A percentile compares a stretch with the other conserved stretches of the same genome.
Conservation (phyloP, 2,329 filamentous ascomycete species). For the Colletotrichum spinosum region DNA sequence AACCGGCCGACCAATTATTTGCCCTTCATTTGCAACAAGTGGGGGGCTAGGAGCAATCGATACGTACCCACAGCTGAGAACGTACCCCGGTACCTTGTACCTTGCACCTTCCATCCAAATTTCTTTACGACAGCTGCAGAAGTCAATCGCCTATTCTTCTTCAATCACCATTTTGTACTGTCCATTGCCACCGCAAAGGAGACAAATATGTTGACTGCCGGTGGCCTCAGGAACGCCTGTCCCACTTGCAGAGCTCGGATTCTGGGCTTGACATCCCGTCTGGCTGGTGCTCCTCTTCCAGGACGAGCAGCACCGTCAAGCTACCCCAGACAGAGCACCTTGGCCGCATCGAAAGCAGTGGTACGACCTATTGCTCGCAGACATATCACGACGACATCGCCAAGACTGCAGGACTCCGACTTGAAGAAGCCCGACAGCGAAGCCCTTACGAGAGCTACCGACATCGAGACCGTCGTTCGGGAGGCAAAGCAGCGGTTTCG, state of each 20-base stretch:
- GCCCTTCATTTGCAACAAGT: no score
- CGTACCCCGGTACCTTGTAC: no score
- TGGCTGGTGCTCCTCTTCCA: neutral
- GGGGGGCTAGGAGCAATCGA: no score
- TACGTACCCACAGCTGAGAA: no score
- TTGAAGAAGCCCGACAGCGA: conserved; percentile 38
- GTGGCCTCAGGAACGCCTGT: conserved; percentile 33
- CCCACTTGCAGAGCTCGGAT: conserved; percentile 32
- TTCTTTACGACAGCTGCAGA: no score
- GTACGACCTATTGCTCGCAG: conserved; percentile 14
- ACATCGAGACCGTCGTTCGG: conserved; percentile 74
- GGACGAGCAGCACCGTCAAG: neutral
- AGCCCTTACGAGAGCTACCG: conserved; percentile 37
- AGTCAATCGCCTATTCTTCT: no score
- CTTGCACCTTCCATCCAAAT: no score
- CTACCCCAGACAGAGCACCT: conserved; percentile 15
- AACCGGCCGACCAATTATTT: no score
- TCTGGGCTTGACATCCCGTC: conserved; percentile 4
- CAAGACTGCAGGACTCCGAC: neutral
- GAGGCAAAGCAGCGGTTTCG: conserved; percentile 81
- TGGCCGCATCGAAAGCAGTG: conserved; percentile 16
- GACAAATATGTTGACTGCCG: conserved; percentile 33
- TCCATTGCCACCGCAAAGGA: conserved; percentile 1
- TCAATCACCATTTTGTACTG: no score
- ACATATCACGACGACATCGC: conserved; percentile 8